Conservation (phyloP, 2,329 filamentous ascomycete species). For the Exophiala bonariae region DNA sequence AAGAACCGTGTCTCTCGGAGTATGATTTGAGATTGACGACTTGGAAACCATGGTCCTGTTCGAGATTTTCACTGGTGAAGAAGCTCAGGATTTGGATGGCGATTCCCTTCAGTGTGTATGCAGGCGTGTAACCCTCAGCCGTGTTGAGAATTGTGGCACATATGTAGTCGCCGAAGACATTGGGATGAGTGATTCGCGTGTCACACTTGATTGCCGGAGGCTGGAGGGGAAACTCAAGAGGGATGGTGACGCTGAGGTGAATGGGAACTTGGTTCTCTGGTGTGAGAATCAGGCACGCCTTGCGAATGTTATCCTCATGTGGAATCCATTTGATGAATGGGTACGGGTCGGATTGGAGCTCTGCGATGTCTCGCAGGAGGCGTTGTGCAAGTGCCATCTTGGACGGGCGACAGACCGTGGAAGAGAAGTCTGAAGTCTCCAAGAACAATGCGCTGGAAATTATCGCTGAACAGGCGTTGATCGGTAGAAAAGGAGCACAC, state of each 20-base stretch:
- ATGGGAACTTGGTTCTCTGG: slow-evolving; percentile 40
- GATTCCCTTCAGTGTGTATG: slow-evolving; percentile 52
- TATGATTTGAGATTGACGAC: too few species aligned
- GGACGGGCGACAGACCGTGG: background rate
- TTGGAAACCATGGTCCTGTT: too few species aligned
- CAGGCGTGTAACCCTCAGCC: slow-evolving; percentile 47
- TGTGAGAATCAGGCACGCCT: slow-evolving; percentile 47
- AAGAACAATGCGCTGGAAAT: too few species aligned
- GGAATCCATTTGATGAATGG: slow-evolving; percentile 47
- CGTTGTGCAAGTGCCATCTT: slow-evolving; percentile 27
- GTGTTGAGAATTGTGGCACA: slow-evolving; percentile 50
- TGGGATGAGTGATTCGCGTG: slow-evolving; percentile 45
- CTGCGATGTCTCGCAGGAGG: slow-evolving; percentile 47
- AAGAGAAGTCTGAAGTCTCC: too few species aligned
- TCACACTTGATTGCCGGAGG: slow-evolving; percentile 45
- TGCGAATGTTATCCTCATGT: slow-evolving; percentile 35
- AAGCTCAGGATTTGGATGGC: slow-evolving; percentile 55
- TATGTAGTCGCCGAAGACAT: slow-evolving; percentile 46
- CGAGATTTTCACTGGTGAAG: slow-evolving; percentile 49
- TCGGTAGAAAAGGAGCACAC: too few species aligned
- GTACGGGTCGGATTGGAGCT: slow-evolving; percentile 48
- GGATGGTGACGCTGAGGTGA: slow-evolving; percentile 46
- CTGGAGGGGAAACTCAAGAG: slow-evolving; percentile 38
- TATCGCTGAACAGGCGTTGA: too few species aligned
- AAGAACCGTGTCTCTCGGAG: too few species aligned